These are phyloP conservation scores for Rhodosporidiobolus odoratus DNA, from an alignment of 768 basidiomycete genomes.

Conservation along the genomic window DNA sequence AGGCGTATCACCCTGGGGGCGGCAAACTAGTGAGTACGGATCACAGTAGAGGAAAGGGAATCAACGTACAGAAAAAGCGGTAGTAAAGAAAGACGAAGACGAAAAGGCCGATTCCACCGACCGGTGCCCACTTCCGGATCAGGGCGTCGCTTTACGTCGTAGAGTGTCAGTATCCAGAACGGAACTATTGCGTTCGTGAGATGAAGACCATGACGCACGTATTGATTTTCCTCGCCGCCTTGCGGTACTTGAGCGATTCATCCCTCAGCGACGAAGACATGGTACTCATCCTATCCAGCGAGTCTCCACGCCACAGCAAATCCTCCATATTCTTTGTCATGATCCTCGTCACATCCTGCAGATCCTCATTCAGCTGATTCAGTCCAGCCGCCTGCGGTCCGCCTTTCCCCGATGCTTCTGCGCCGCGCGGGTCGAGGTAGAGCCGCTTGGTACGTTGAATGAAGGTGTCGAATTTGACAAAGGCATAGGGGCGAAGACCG, in stretches of 20 bases:
- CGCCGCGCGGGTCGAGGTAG: constrained; percentile 86
- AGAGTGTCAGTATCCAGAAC: neutral
- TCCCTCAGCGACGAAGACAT: constrained; percentile 87
- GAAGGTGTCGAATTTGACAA: constrained; percentile 98
- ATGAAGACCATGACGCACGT: neutral
- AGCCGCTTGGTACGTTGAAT: constrained; percentile 96
- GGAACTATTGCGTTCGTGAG: neutral
- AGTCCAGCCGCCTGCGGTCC: constrained; percentile 51
- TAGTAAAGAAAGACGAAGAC: constrained; percentile 65
- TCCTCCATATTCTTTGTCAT: constrained; percentile 99
- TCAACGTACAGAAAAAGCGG: constrained; percentile 49
- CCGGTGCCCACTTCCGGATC: constrained; percentile 89
- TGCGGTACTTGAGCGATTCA: constrained; percentile 96
- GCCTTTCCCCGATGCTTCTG: constrained; percentile 50
- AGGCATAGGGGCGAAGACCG: constrained; percentile 94
- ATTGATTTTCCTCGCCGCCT: constrained; percentile 90
- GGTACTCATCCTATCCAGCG: constrained; percentile 95
- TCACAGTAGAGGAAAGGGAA: no score
- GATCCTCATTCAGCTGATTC: constrained; percentile 86
- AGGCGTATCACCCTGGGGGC: no score
- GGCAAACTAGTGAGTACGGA: no score
- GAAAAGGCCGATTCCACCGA: constrained; percentile 63
- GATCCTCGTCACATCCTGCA: constrained; percentile 95
- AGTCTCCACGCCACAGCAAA: constrained; percentile 94
- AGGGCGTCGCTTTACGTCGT: constrained; percentile 62